Evolutionary conservation across 257 asterid genomes (phyloP).

Genomic region (Vinca minor): DNA sequence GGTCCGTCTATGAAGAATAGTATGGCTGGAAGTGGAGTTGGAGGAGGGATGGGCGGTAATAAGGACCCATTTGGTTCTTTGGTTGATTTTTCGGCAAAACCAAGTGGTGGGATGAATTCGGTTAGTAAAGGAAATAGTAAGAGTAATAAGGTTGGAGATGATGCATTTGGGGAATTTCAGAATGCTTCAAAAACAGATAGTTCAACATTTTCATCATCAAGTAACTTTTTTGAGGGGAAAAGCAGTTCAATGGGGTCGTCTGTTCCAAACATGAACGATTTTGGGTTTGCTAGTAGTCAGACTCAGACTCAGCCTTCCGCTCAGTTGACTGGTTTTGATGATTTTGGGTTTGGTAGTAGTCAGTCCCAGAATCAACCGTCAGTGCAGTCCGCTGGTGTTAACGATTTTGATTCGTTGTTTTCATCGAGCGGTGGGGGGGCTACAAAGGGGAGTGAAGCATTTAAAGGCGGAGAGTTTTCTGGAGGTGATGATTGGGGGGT

Average conservation of each 20-base stretch:
- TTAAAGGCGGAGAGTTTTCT: slow-evolving; percentile 33
- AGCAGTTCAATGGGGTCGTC: slow-evolving; percentile 34
- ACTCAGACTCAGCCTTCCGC: slow-evolving; percentile 23
- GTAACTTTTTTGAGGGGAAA: slow-evolving; percentile 20
- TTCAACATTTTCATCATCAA: slow-evolving; percentile 31
- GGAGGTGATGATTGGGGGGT: slow-evolving; percentile 69
- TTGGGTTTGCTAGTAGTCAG: slow-evolving; percentile 19
- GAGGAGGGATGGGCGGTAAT: slow-evolving; percentile 37
- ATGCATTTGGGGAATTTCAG: slow-evolving; percentile 53
- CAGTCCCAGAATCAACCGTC: slow-evolving; percentile 23
- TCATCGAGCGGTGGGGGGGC: slow-evolving; percentile 27
- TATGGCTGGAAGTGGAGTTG: slow-evolving; percentile 45
- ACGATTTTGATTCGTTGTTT: slow-evolving; percentile 50
- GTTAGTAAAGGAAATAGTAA: slow-evolving; percentile 33
- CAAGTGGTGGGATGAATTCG: slow-evolving; percentile 34
- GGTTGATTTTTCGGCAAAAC: slow-evolving; percentile 60
- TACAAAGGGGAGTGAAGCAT: slow-evolving; percentile 22
- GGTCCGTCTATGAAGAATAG: slow-evolving; percentile 49
- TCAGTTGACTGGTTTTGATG: slow-evolving; percentile 22
- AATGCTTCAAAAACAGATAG: slow-evolving; percentile 41
- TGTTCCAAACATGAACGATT: slow-evolving; percentile 23
- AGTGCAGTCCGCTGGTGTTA: slow-evolving; percentile 23
- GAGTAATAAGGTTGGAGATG: slow-evolving; percentile 28
- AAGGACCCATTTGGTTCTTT: slow-evolving; percentile 79
- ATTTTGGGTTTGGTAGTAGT: slow-evolving; percentile 24